Evolutionary conservation across 805 yeast species (phyloP).

Genomic region (Brettanomyces custersianus): DNA sequence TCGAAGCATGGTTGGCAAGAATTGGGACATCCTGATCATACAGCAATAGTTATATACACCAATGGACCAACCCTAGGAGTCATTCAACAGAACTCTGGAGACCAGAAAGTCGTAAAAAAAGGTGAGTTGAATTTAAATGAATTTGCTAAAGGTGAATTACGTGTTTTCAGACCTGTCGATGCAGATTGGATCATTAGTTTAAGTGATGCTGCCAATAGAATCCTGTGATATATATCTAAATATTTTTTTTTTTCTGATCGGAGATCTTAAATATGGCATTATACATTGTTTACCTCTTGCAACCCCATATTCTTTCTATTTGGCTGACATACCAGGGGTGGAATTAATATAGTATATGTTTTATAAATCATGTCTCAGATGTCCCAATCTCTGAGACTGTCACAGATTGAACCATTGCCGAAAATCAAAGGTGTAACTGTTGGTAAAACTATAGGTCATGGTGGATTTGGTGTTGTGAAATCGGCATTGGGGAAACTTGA

Average conservation of each 20-base stretch:
- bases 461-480: conserved; percentile 59
- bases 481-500: conserved; percentile 30
- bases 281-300: no score
- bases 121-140: conserved; percentile 31
- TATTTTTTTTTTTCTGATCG: no score
- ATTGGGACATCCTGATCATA: conserved; percentile 48
- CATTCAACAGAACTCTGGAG: conserved; percentile 43
- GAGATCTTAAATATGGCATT: no score
- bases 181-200: conserved; percentile 31
- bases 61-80: conserved; percentile 23
- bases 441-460: conserved; percentile 55
- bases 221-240: background rate
- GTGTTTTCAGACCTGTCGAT: conserved; percentile 40
- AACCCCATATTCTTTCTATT: background rate
- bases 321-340: no score
- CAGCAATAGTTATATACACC: conserved; percentile 29
- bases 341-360: no score
- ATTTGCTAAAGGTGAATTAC: conserved; percentile 33
- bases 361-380: conserved; percentile 19
- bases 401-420: conserved; percentile 42
- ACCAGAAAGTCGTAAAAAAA: conserved; percentile 29
- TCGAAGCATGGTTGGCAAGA: conserved; percentile 26
- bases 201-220: conserved; percentile 8
- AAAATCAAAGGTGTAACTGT: conserved; percentile 34
- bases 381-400: no score